A percentile compares a stretch with the other conserved stretches of the same genome.
These are phyloP conservation scores for Boletales sp. DNA, from an alignment of 768 basidiomycete species.

Conservation along the genomic window DNA sequence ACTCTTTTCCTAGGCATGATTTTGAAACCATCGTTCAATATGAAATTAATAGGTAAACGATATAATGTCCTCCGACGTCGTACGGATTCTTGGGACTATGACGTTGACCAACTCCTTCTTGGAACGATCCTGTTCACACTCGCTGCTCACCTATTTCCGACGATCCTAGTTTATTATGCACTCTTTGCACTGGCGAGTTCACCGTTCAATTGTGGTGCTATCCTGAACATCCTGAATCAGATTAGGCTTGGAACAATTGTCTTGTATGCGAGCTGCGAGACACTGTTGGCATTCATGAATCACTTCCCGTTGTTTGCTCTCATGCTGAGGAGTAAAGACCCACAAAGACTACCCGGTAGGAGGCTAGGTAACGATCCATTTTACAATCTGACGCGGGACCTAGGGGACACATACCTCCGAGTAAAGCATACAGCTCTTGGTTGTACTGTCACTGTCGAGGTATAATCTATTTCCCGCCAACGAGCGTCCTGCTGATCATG, in stretches of 20 bases:
- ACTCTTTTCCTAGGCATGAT: neutral
- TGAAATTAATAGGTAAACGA: constrained; percentile 63
- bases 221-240: constrained; percentile 29
- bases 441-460: constrained; percentile 19
- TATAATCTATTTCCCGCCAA: neutral
- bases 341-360: constrained; percentile 75
- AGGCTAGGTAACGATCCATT: neutral
- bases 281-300: constrained; percentile 75
- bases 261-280: constrained; percentile 60
- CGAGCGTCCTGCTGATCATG: neutral
- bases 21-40: neutral
- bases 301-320: constrained; percentile 90
- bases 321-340: constrained; percentile 81
- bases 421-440: constrained; percentile 25
- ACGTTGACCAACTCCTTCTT: constrained; percentile 90
- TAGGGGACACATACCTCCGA: constrained; percentile 27
- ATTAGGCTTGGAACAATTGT: constrained; percentile 52
- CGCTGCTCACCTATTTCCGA: constrained; percentile 78
- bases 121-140: constrained; percentile 89
- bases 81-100: constrained; percentile 89
- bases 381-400: neutral
- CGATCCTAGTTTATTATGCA: constrained; percentile 80
- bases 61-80: constrained; percentile 83
- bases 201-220: neutral
- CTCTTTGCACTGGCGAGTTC: constrained; percentile 63